Conservation (phyloP, 768 basidiomycete species). For the Mycena rosella region DNA sequence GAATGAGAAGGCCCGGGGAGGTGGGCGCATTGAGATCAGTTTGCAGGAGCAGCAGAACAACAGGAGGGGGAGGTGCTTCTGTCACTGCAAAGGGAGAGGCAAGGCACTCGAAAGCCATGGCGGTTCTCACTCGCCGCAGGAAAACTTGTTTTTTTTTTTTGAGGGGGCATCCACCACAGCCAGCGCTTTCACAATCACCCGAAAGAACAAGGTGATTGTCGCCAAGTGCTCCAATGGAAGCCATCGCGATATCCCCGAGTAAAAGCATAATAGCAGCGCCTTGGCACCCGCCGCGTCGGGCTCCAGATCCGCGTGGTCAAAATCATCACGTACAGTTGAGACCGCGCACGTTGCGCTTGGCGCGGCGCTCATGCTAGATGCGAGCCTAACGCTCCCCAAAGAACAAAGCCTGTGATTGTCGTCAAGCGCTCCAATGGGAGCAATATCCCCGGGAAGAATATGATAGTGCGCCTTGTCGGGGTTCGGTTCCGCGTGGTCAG, state of each 20-base stretch:
- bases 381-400: neutral
- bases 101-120: slow-evolving; percentile 16
- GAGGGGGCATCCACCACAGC: neutral
- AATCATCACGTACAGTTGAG: neutral
- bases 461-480: neutral
- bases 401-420: neutral
- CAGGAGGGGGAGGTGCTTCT: neutral
- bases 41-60: neutral
- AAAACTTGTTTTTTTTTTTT: neutral
- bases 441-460: neutral
- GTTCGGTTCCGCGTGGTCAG: neutral
- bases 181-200: neutral
- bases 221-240: slow-evolving; percentile 8
- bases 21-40: neutral
- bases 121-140: slow-evolving; percentile 10
- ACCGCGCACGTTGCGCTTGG: slow-evolving; percentile 1
- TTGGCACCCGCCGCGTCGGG: slow-evolving; percentile 1
- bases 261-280: slow-evolving; percentile 1
- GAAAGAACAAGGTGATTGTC: neutral
- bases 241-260: slow-evolving; percentile 14
- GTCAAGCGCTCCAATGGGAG: neutral
- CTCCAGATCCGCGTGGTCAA: slow-evolving; percentile 11
- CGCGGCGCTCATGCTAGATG: neutral
- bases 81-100: slow-evolving; percentile 4
- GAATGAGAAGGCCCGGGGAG: neutral